phyloP scores from a whole-genome alignment of 2,329 filamentous ascomycete genomes.

The Fonsecaea nubica region DNA sequence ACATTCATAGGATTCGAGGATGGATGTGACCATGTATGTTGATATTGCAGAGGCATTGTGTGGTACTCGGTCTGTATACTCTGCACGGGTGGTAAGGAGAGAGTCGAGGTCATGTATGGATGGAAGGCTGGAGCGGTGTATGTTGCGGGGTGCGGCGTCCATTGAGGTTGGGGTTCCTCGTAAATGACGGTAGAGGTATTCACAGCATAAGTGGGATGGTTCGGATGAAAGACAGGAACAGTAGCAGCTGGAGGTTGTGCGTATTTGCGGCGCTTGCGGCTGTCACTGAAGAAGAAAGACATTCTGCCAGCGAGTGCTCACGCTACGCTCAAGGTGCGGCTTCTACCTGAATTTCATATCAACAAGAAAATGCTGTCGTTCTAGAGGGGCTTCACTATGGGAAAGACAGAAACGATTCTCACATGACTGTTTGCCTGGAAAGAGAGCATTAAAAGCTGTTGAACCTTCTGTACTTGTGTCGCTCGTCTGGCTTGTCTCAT shows the following conservation, averaged over 20 bases:
- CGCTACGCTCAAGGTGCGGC: background rate
- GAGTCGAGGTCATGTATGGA: constrained; percentile 19
- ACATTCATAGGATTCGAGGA: background rate
- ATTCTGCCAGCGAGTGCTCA: constrained; percentile 9
- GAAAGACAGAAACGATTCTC: background rate
- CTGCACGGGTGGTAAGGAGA: constrained; percentile 17
- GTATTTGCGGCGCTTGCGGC: constrained; percentile 25
- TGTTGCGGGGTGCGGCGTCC: constrained; percentile 21
- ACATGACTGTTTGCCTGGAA: background rate
- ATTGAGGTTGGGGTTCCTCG: constrained; percentile 20
- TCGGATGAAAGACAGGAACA: constrained; percentile 11
- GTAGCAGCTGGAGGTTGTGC: constrained; percentile 6
- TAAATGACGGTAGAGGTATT: constrained; percentile 7
- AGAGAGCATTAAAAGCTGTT: background rate
- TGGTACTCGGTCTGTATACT: constrained; percentile 9
- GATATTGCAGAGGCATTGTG: constrained; percentile 11
- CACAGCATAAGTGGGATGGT: constrained; percentile 15
- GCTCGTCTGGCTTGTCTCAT: background rate
- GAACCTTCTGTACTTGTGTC: background rate
- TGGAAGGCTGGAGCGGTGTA: background rate
- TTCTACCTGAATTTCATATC: background rate
- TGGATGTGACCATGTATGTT: constrained; percentile 25
- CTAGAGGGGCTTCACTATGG: background rate
- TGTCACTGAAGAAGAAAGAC: constrained; percentile 24
- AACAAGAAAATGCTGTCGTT: background rate